A percentile compares a stretch with the other conserved stretches of the same genome.
Conservation (phyloP, 176 grass and related monocot species). For the Carex kokanica region DNA sequence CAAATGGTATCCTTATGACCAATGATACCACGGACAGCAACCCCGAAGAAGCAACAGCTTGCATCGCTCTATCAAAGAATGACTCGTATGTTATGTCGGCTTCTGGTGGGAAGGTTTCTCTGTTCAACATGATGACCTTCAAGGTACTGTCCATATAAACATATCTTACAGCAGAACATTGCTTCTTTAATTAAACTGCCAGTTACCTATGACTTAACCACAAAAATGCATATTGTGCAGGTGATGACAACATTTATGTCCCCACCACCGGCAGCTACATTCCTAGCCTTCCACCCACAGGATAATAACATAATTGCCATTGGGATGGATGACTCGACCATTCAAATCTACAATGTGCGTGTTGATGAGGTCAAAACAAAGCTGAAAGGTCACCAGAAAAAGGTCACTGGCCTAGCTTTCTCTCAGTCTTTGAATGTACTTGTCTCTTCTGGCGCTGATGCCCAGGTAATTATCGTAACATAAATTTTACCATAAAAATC, state of each 20-base stretch:
- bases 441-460: slow-evolving; percentile 95
- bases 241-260: slow-evolving; percentile 99
- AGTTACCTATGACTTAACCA: slow-evolving; percentile 8
- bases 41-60: slow-evolving; percentile 93
- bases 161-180: neutral
- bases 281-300: slow-evolving; percentile 93
- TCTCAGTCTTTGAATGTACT: slow-evolving; percentile 86
- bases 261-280: slow-evolving; percentile 89
- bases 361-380: slow-evolving; percentile 99
- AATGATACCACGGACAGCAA: slow-evolving; percentile 86
- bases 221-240: slow-evolving; percentile 32
- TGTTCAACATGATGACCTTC: slow-evolving; percentile 99
- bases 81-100: slow-evolving; percentile 99
- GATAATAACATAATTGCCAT: slow-evolving; percentile 99
- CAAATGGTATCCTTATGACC: slow-evolving; percentile 92
- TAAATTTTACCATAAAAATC: neutral
- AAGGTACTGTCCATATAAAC: slow-evolving; percentile 45
- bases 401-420: slow-evolving; percentile 96
- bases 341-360: slow-evolving; percentile 98
- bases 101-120: slow-evolving; percentile 93
- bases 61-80: slow-evolving; percentile 98
- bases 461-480: slow-evolving; percentile 53
- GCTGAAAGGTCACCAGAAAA: slow-evolving; percentile 96
- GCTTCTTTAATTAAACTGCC: slow-evolving; percentile 14
- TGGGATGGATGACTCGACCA: slow-evolving; percentile 96